These are phyloP conservation scores for Acanthamoeba royreba DNA, from an alignment of 208 protist genomes.

Conservation along the genomic window DNA sequence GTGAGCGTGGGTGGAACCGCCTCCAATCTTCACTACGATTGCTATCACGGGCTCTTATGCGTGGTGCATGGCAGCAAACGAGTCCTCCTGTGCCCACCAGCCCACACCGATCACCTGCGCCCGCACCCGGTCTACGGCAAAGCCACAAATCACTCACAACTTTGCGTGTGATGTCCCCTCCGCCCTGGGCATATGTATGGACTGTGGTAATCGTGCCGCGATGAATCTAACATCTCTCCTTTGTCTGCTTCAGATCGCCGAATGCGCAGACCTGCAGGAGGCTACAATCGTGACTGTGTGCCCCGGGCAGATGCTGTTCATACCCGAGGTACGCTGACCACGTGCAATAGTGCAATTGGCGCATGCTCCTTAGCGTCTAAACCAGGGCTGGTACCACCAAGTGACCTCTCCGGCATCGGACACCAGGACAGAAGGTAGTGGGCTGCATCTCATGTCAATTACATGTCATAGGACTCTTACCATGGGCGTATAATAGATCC, in stretches of 20 bases:
- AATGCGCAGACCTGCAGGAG: no score
- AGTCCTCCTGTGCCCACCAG: background rate
- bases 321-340: background rate
- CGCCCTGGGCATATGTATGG: background rate
- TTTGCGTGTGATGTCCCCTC: background rate
- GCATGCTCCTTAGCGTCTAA: background rate
- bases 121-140: background rate
- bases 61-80: background rate
- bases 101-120: background rate
- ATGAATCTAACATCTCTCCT: no score
- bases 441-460: background rate
- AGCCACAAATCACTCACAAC: background rate
- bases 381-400: background rate
- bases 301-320: background rate
- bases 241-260: no score
- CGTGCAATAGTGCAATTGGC: background rate
- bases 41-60: background rate
- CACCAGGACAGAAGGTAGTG: background rate
- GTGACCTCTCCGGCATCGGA: background rate
- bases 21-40: slow-evolving; percentile 11
- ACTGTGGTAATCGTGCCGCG: background rate
- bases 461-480: background rate
- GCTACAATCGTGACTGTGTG: background rate
- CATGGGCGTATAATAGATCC: background rate
- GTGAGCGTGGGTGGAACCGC: background rate